These are phyloP conservation scores for Circinella umbellata DNA, from an alignment of 371 early-diverging fungal species.

Conservation along the genomic window DNA sequence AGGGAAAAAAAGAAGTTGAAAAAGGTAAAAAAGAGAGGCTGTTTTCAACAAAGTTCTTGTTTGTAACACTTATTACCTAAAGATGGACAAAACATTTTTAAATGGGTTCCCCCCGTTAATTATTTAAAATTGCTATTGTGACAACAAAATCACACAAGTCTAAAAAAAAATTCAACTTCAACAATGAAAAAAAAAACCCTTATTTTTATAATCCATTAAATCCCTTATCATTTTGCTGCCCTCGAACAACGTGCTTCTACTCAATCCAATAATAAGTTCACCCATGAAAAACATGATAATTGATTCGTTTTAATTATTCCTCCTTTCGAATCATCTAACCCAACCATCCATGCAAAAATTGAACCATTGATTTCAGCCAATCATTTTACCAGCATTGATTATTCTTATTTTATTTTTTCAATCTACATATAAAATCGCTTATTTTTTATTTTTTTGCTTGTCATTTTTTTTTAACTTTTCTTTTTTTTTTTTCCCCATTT, in stretches of 20 bases:
- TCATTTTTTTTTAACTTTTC: too few species aligned
- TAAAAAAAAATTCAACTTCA: too few species aligned
- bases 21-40: conserved; percentile 3
- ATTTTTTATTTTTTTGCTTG: too few species aligned
- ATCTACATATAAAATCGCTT: too few species aligned
- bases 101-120: not conserved
- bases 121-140: conserved; percentile 2
- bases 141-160: not conserved
- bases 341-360: not conserved
- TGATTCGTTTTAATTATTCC: not conserved
- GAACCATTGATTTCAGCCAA: not conserved
- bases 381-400: not conserved
- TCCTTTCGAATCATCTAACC: not conserved
- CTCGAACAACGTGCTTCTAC: not conserved
- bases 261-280: not conserved
- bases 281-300: not conserved
- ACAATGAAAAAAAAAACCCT: too few species aligned
- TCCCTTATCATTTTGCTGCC: too few species aligned
- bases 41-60: conserved; percentile 8
- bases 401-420: too few species aligned
- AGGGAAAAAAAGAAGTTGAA: conserved; percentile 1
- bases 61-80: conserved; percentile 9
- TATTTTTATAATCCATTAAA: too few species aligned
- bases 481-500: too few species aligned
- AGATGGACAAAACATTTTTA: not conserved